Percentiles rank a stretch among this genome's conserved stretches.
phyloP scores from a whole-genome alignment of 2,329 filamentous ascomycete species.

The Aspergillus costaricaensis region DNA sequence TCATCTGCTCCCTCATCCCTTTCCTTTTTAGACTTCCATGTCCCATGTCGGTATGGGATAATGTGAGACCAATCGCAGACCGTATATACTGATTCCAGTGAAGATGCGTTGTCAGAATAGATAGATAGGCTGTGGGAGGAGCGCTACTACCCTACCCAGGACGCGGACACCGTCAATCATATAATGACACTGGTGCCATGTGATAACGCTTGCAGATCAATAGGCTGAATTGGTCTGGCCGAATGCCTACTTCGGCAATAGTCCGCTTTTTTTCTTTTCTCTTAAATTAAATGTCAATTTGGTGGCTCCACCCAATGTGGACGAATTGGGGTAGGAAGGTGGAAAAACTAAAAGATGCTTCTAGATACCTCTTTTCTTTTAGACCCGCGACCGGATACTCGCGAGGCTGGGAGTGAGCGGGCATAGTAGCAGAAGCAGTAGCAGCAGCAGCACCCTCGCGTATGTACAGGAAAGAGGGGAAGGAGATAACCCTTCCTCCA shows the following conservation, averaged over 20 bases:
- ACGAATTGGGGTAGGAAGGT: neutral
- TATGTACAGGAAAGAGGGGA: neutral
- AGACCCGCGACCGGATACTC: neutral
- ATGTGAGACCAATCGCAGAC: neutral
- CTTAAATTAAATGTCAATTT: neutral
- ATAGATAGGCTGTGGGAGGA: neutral
- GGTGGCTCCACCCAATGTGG: neutral
- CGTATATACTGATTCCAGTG: neutral
- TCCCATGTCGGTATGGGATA: neutral
- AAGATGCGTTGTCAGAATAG: neutral
- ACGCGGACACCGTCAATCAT: neutral
- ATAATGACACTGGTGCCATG: neutral
- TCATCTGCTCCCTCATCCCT: neutral
- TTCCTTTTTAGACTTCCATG: neutral
- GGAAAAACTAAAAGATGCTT: neutral
- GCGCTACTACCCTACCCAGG: neutral
- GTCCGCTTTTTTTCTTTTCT: neutral
- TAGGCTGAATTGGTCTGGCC: neutral
- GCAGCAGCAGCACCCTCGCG: neutral
- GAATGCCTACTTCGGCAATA: conserved; percentile 7
- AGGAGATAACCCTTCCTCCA: neutral
- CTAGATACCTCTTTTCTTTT: neutral
- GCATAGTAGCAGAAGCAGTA: neutral
- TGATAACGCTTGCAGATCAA: conserved; percentile 1
- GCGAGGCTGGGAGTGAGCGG: neutral